Evolutionary conservation across 2,329 filamentous ascomycete genomes (phyloP).

Genomic region (Diaporthe sp.): DNA sequence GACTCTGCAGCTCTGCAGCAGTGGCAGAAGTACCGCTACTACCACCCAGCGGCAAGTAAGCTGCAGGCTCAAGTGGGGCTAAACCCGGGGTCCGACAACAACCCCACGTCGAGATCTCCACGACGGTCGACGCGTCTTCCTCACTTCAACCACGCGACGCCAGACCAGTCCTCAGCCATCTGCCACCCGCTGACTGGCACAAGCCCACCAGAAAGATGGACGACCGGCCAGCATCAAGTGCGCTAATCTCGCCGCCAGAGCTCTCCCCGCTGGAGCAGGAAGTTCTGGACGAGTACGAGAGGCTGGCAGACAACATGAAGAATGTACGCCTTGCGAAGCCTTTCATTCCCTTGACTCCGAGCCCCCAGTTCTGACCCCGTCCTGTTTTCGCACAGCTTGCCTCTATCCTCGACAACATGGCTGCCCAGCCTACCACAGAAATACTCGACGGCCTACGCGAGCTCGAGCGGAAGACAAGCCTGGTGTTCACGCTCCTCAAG

Average conservation of each 20-base stretch:
- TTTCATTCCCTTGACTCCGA: neutral
- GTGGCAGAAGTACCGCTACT: slow-evolving; percentile 13
- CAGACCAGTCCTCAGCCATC: neutral
- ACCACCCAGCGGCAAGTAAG: neutral
- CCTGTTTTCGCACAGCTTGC: slow-evolving; percentile 64
- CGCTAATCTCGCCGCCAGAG: slow-evolving; percentile 63
- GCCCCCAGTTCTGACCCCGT: slow-evolving; percentile 1
- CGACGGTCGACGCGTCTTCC: slow-evolving; percentile 30
- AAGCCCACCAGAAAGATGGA: slow-evolving; percentile 30
- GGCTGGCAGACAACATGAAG: slow-evolving; percentile 90
- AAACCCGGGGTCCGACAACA: slow-evolving; percentile 28
- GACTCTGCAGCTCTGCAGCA: neutral
- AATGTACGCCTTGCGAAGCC: slow-evolving; percentile 67
- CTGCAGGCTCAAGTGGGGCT: slow-evolving; percentile 21
- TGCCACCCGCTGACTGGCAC: neutral
- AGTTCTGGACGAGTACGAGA: slow-evolving; percentile 93
- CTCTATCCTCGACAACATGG: slow-evolving; percentile 72
- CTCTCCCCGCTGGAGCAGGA: slow-evolving; percentile 90
- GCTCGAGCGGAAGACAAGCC: slow-evolving; percentile 92
- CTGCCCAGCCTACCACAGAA: slow-evolving; percentile 79
- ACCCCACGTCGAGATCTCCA: slow-evolving; percentile 36
- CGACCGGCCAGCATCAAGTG: slow-evolving; percentile 40
- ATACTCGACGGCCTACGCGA: slow-evolving; percentile 89
- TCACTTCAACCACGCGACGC: slow-evolving; percentile 11
- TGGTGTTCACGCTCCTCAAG: slow-evolving; percentile 96